Conservation (phyloP, 805 yeast genomes). For the Sugiyamaella americana region DNA sequence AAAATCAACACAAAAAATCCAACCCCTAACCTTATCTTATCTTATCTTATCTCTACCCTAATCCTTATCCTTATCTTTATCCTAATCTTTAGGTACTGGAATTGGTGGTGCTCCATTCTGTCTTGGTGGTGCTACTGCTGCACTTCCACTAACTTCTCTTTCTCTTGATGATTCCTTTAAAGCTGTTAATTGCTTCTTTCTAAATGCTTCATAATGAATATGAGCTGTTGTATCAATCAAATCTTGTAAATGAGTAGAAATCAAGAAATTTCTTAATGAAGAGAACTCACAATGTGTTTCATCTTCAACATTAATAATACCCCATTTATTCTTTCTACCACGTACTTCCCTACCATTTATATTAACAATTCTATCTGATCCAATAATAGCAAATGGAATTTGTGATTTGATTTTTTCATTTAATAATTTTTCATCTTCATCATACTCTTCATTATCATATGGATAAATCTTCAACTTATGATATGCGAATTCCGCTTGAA, state of each 20-base stretch:
- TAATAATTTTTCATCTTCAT: constrained; percentile 32
- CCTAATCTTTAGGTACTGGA: background rate
- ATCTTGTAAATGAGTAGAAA: constrained; percentile 93
- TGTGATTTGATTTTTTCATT: constrained; percentile 30
- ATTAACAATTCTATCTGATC: constrained; percentile 72
- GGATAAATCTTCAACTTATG: constrained; percentile 81
- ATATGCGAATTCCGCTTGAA: constrained; percentile 62
- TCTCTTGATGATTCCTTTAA: constrained; percentile 64
- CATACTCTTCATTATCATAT: constrained; percentile 47
- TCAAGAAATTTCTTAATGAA: constrained; percentile 85
- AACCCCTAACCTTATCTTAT: no score
- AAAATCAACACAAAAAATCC: no score
- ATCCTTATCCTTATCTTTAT: no score
- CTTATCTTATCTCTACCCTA: no score
- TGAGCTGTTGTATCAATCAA: constrained; percentile 86
- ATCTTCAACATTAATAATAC: constrained; percentile 87
- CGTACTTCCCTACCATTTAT: constrained; percentile 75
- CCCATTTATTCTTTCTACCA: constrained; percentile 93
- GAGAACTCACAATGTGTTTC: constrained; percentile 94
- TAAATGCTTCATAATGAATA: constrained; percentile 85
- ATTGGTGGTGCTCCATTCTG: background rate
- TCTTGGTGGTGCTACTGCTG: background rate
- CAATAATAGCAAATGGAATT: constrained; percentile 91
- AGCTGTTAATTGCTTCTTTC: constrained; percentile 89
- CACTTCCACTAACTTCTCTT: constrained; percentile 1